Base-by-base conservation (phyloP, 2,329 filamentous ascomycete species). In the Cladosporium sp. region DNA sequence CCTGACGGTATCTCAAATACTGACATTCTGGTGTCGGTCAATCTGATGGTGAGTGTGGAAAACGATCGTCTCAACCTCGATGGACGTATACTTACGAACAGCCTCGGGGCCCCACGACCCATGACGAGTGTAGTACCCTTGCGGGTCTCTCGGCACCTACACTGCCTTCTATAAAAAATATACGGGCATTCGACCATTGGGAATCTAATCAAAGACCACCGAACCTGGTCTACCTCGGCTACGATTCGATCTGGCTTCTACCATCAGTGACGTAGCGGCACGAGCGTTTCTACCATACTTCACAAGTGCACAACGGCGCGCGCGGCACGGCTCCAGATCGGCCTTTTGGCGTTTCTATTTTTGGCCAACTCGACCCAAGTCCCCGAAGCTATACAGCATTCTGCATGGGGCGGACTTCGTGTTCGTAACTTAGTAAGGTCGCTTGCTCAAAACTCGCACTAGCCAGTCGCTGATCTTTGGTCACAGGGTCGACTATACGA, bases 401-500 rank as follows among this genome's bases (percentile, higher is more conserved):
- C 26, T 55, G n/a, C 18, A 16, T 53, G 33, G 26, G 28, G 52
- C 18, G 12, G 12, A 55, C 28, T 55, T 55, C 52, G 52, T 55
- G 52, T 55, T 55, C 29, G 52, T 55, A 55, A 55, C 52, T 33
- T 31, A 55, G 18, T 21, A 5, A 10, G 28, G 10, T 55, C 52
- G 52, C 8, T 55, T 55, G 52, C 31, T 5, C 28, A 55, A 1
- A 33, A 18, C 21, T 10, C 18, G 52, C 31, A 18, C 52, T 55
- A 33, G 52, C 52, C 52, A 21, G n/a, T 55, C 11, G 52, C 52
- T 21, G 26, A 29, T 55, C 52, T n/a, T 3, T 12, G 29, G 52
- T 55, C 52, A 55, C 52, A 55, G 16, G 52, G 52, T 55, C 29
- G 52, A 31, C 5, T 12, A 55, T 55, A 55, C 52, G 52, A 55